Evolutionary conservation across 805 yeast species (phyloP), one percentile per base, ranked within the genome.

Genomic region (Nakazawaea ernobii): DNA sequence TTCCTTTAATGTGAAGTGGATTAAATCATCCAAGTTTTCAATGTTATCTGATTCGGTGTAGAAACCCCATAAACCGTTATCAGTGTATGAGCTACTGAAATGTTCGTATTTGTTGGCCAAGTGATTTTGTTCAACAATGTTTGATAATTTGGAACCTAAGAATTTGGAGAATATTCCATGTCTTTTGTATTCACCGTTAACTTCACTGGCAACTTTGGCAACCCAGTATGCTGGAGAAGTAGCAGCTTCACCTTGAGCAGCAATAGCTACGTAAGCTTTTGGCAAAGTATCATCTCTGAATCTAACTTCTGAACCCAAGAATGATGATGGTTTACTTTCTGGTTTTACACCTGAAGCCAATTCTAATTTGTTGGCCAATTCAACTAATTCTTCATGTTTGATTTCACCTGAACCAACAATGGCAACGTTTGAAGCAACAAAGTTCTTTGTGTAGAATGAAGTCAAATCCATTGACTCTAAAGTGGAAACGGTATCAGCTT

Each of bases 201-300:
- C 68, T 61, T 73, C 67, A 52, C 92, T 75, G 48, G 90, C 92
- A 57, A 86, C 89, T 68, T 82, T 69, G 55, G 92, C 83, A 52
- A 79, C 78, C 67, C 75, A 75, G 73, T 75, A 84, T 59, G 83
- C 77, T 55, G 83, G 79, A 49, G 91, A 81, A 52, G 62, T 60
- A 42, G 74, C 52, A 39, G 83, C 71, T 68, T 84, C 91, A 71
- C 89, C 88, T 61, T 79, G 74, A 48, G 76, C 92, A 49, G 90
- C 89, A 59, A 86, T 74, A 47, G 90, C 68, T 59, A 85, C 75
- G 75, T 84, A 84, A 49, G 92, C 94, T 63, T 80, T 77, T 63
- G 92, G 88, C 61, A 84, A 65, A 58, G 89, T 86, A 69, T 86
- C 95, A 63, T 86, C 95, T 80, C 95, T 84, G 72, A 85, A 71